A percentile compares a stretch with the other conserved stretches of the same genome.
Evolutionary conservation across 2,329 filamentous ascomycete genomes (phyloP).

Genomic region (Stemphylium vesicarium): DNA sequence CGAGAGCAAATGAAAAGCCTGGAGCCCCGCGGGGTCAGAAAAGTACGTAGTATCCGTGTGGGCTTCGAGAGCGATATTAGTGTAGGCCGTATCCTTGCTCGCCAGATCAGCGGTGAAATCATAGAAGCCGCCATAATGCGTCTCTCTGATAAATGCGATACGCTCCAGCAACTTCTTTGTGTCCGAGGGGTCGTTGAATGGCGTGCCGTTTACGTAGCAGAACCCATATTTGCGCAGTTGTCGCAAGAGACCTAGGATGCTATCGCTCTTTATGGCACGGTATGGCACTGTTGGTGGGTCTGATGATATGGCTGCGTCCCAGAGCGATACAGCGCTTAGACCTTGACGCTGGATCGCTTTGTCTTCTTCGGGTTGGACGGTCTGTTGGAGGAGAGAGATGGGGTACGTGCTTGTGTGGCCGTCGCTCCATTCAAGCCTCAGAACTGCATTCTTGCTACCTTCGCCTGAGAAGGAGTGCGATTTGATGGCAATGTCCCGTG

Average conservation of each 20-base stretch:
- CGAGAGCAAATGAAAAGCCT: slow-evolving; percentile 90
- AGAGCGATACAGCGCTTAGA: slow-evolving; percentile 44
- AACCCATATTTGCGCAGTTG: slow-evolving; percentile 74
- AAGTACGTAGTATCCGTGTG: slow-evolving; percentile 98
- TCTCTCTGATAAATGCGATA: slow-evolving; percentile 86
- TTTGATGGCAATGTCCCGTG: slow-evolving; percentile 35
- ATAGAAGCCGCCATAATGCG: slow-evolving; percentile 86
- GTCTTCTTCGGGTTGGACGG: slow-evolving; percentile 47
- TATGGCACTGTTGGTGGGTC: slow-evolving; percentile 58
- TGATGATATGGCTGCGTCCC: slow-evolving; percentile 37
- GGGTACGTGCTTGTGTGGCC: slow-evolving; percentile 72
- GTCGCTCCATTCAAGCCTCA: slow-evolving; percentile 55
- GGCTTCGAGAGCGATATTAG: slow-evolving; percentile 77
- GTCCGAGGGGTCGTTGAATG: slow-evolving; percentile 55
- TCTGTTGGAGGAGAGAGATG: slow-evolving; percentile 64
- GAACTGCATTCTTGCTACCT: slow-evolving; percentile 9
- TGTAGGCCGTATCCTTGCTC: slow-evolving; percentile 90
- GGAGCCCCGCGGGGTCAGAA: slow-evolving; percentile 86
- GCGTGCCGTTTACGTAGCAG: slow-evolving; percentile 75
- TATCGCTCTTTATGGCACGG: slow-evolving; percentile 29
- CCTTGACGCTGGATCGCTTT: slow-evolving; percentile 45
- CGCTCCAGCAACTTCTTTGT: slow-evolving; percentile 78
- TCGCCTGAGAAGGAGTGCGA: slow-evolving; percentile 12
- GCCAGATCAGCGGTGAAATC: slow-evolving; percentile 91
- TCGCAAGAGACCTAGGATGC: slow-evolving; percentile 60